Base-by-base conservation (phyloP, 768 basidiomycete genomes). In the Coprinellus aureogranulatus region DNA sequence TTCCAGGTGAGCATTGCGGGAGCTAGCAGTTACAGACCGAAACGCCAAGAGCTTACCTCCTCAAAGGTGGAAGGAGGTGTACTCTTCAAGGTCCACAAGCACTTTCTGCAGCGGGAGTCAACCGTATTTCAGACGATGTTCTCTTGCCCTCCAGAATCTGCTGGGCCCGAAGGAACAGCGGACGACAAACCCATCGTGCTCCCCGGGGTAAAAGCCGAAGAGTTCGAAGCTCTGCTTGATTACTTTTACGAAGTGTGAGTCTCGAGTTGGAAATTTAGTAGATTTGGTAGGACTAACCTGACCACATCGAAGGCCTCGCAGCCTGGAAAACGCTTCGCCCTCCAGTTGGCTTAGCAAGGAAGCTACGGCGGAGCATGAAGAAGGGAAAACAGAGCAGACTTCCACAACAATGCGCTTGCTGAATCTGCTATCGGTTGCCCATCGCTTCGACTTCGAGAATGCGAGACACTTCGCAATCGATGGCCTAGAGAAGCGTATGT, bases 241-340 rank as follows among this genome's bases (percentile, higher is more conserved):
- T 77, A 73, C 59, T 72, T 78, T 31, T 77, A 77, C 54, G 54
- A 70, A 9, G 64, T 70, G 77, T 77, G 49, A 45, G 72, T 65
- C 20, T 34, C 14, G 34, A 6, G 34, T 6, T 34, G n/a, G n/a
- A 6, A 34, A 34, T n/a, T n/a, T n/a, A 34, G 14, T 34, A 6
- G 14, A 34, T 6, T 34, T 34, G 34, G 34, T 6, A 34, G 34
- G 6, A 34, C 6, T 6, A 34, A 34, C 6, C 34, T 34, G 14
- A 34, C 34, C 34, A 34, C 8, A 34, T 34, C 8, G 14, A 14
- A 34, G 34, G 6, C 8, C 34, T 6, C 34, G 34, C 6, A 34
- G 14, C 14, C 34, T 34, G 34, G 14, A 34, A 6, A 14, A 34
- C 34, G 34, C 34, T 34, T 6, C 14, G 14, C 34, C 34, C 6